Evolutionary conservation across 495 filamentous ascomycete genomes (phyloP), one percentile per base, ranked within the genome.

Genomic region (Aspergillus kassunensis): DNA sequence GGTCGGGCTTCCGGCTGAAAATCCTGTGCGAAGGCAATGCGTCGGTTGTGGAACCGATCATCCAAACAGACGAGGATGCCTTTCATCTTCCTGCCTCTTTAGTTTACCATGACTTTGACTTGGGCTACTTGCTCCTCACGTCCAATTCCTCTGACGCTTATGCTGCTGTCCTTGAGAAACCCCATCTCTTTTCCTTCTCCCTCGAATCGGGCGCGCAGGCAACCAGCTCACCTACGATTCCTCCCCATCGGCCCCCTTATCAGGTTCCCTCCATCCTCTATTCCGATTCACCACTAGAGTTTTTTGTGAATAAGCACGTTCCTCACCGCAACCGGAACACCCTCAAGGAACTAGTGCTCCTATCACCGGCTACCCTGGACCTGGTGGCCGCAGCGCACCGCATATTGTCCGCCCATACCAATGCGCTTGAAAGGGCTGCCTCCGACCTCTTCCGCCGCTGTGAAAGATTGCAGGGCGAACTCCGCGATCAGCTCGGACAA

Each of bases 371-470:
- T 8, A 92, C 87, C 0, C 74, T 95, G 16, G 81, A 86, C 35
- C 67, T 92, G 11, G 80, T 96, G 56, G 84, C 84, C 0, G 80
- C 88, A 24, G 87, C 85, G 0, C 91, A 96, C 64, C 80, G 85
- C 39, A 74, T 89, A 3, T 70, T 95, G 18, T 84, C 83, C 44
- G 70, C 76, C 16, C 87, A 96, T 66, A 93, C 90, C 0, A 75
- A 85, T 55, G 71, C 73, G 6, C 75, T 96, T 21, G 85, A 87
- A 31, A 62, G 77, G 44, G 89, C 88, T 10, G 90, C 88, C 2
- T 81, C 90, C 1, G 89, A 95, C 59, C 73, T 96, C 8, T 95
- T 95, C 72, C 77, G 84, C 13, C 79, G 86, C 19, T 91, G 87
- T 58, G 81, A 90, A 59, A 73, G 84, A 12, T 68, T 96, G 34